phyloP scores from a whole-genome alignment of 2,329 filamentous ascomycete species.

The Hymenotorrendiella dingleyae region DNA sequence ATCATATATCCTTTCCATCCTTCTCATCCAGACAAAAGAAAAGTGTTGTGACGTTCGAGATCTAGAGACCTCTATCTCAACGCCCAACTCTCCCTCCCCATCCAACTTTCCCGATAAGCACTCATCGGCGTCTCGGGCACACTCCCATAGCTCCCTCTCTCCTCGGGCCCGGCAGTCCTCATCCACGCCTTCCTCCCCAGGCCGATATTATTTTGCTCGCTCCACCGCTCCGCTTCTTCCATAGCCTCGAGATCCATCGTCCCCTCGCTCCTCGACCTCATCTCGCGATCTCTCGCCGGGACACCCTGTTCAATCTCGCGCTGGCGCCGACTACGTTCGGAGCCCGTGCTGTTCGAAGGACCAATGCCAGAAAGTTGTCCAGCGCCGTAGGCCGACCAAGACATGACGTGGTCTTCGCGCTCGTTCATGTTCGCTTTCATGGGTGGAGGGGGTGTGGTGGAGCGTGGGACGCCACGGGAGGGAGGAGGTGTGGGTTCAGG shows the following conservation, averaged over 20 bases:
- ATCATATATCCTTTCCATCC: no score
- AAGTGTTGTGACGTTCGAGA: no score
- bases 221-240: background rate
- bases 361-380: conserved; percentile 9
- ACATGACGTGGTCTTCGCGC: conserved; percentile 10
- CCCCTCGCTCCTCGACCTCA: background rate
- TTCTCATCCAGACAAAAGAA: no score
- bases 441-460: background rate
- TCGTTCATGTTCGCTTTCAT: conserved; percentile 7
- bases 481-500: background rate
- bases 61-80: no score
- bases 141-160: conserved; percentile 4
- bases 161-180: conserved; percentile 1
- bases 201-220: no score
- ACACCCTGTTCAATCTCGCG: conserved; percentile 9
- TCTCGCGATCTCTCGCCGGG: background rate
- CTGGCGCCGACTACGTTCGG: conserved; percentile 1
- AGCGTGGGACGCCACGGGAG: background rate
- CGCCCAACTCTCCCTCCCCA: conserved; percentile 7
- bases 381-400: conserved; percentile 6
- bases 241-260: no score
- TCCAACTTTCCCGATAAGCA: conserved; percentile 4
- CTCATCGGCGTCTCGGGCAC: conserved; percentile 3
- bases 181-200: conserved; percentile 1
- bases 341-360: background rate